Evolutionary conservation across 1,284 basidiomycete genomes (phyloP).

Genomic region (Veloporphyrellus conicus): DNA sequence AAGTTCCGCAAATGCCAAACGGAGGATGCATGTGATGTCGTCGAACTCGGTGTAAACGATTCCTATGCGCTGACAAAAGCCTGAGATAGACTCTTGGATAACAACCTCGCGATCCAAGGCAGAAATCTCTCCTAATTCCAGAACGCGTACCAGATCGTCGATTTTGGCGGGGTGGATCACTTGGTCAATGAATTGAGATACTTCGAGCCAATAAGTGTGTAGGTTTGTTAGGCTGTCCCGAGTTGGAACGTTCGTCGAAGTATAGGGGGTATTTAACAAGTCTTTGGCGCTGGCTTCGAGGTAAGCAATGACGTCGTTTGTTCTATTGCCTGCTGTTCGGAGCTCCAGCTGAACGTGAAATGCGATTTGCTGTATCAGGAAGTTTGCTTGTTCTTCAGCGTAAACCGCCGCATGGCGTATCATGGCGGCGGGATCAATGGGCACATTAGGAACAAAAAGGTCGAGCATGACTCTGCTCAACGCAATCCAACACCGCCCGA

Average conservation of each 20-base stretch:
- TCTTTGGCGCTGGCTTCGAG: constrained; percentile 43
- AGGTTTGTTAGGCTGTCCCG: constrained; percentile 57
- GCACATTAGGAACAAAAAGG: constrained; percentile 82
- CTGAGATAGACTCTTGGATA: constrained; percentile 60
- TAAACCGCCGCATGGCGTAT: constrained; percentile 54
- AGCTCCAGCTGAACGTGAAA: constrained; percentile 60
- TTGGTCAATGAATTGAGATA: constrained; percentile 64
- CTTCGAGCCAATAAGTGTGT: constrained; percentile 79
- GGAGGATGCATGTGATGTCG: constrained; percentile 70
- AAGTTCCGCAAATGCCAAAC: constrained; percentile 61
- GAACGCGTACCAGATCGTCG: constrained; percentile 35
- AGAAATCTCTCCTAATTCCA: constrained; percentile 36
- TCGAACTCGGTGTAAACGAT: constrained; percentile 56
- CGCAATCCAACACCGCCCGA: constrained; percentile 66
- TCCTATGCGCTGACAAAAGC: constrained; percentile 60
- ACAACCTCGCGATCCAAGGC: constrained; percentile 53
- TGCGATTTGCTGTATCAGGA: constrained; percentile 51
- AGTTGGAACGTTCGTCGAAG: constrained; percentile 29
- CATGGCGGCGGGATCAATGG: constrained; percentile 82
- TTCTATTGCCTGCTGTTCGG: constrained; percentile 56
- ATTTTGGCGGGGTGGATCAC: constrained; percentile 50
- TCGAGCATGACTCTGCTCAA: constrained; percentile 58
- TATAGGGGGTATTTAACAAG: constrained; percentile 20
- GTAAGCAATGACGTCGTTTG: constrained; percentile 48
- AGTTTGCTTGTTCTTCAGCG: constrained; percentile 43